These are phyloP conservation scores for Pythium rhizo-oryzae DNA, from an alignment of 352 stramenopile species.

Conservation along the genomic window DNA sequence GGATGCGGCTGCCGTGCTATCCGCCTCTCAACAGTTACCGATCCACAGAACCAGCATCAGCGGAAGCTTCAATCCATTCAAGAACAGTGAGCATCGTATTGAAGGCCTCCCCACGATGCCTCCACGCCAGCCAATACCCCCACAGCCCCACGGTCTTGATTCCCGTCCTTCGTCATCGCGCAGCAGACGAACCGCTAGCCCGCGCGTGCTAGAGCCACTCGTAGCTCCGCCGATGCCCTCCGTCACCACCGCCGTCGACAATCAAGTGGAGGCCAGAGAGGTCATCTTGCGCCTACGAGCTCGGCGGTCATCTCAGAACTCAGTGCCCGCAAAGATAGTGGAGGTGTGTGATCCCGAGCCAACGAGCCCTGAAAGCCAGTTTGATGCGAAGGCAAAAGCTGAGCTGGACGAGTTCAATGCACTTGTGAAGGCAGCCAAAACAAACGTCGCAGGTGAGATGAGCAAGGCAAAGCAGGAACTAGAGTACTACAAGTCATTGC, in stretches of 20 bases:
- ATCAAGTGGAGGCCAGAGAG: constrained; percentile 22
- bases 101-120: constrained; percentile 24
- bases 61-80: constrained; percentile 42
- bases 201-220: constrained; percentile 25
- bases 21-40: neutral
- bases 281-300: constrained; percentile 31
- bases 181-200: constrained; percentile 20
- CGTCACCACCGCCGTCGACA: constrained; percentile 19
- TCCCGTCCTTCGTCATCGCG: constrained; percentile 11
- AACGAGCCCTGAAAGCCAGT: constrained; percentile 19
- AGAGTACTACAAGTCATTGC: constrained; percentile 55
- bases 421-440: constrained; percentile 49
- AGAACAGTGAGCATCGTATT: constrained; percentile 16
- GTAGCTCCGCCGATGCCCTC: neutral
- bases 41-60: constrained; percentile 23
- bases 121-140: constrained; percentile 13
- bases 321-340: neutral
- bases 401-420: constrained; percentile 61
- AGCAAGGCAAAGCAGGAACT: constrained; percentile 52
- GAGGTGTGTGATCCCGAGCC: neutral
- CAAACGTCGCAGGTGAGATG: constrained; percentile 36
- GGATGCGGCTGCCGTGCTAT: neutral
- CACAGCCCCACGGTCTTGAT: neutral
- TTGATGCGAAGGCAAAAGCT: constrained; percentile 37
- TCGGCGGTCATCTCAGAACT: constrained; percentile 15